A percentile compares a stretch with the other conserved stretches of the same genome.
These are phyloP conservation scores for Colletotrichum sp. DNA, from an alignment of 2,329 filamentous ascomycete genomes.

Conservation along the genomic window DNA sequence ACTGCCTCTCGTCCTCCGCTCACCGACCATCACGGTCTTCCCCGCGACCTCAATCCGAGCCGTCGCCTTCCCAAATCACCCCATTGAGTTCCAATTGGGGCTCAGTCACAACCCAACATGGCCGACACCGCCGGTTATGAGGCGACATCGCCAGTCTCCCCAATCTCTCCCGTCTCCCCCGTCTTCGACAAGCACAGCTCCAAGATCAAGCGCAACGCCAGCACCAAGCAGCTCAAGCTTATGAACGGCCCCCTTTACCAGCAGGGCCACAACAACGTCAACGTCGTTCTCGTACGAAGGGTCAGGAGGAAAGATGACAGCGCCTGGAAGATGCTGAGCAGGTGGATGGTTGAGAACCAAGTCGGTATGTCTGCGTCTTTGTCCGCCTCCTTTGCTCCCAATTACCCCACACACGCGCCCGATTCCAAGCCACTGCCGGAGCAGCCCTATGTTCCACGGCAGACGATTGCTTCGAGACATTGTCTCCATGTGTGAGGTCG, in stretches of 20 bases:
- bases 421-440: background rate
- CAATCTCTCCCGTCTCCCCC: background rate
- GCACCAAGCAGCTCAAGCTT: constrained; percentile 31
- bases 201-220: constrained; percentile 12
- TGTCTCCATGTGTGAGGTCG: background rate
- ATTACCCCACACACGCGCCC: background rate
- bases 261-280: constrained; percentile 53
- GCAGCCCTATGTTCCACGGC: background rate
- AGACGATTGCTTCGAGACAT: background rate
- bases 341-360: constrained; percentile 80
- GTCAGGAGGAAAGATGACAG: constrained; percentile 68
- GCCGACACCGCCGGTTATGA: constrained; percentile 10
- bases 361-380: constrained; percentile 63
- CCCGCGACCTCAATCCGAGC: background rate
- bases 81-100: constrained; percentile 16
- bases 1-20: background rate
- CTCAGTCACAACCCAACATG: constrained; percentile 9
- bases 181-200: constrained; percentile 3
- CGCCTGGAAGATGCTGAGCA: constrained; percentile 63
- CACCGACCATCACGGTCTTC: background rate
- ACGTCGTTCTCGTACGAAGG: constrained; percentile 60
- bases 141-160: constrained; percentile 5
- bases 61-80: background rate
- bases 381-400: background rate
- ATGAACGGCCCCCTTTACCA: constrained; percentile 65